Evolutionary conservation across 192 early-diverging fungal genomes (phyloP).

Genomic region (Umbelopsis sp.): DNA sequence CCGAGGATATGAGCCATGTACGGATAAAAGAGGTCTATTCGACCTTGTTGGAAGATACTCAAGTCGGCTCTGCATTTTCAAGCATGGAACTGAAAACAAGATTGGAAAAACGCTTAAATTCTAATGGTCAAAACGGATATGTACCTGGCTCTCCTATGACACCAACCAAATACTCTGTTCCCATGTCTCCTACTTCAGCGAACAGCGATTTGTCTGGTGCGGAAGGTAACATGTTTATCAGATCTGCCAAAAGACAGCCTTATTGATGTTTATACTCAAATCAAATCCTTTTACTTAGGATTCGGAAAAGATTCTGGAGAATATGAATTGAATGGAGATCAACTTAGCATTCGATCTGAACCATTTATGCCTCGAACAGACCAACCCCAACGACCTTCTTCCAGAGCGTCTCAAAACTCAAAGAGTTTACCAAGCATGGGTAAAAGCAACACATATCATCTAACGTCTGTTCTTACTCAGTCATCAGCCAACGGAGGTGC

Average conservation of each 20-base stretch:
- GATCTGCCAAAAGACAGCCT: too few relatives aligned
- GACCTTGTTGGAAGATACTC: slow-evolving; percentile 53
- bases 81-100: slow-evolving; percentile 51
- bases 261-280: background rate
- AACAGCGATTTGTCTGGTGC: background rate
- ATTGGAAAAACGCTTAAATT: slow-evolving; percentile 32
- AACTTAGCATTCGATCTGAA: slow-evolving; percentile 6
- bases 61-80: slow-evolving; percentile 51
- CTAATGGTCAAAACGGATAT: slow-evolving; percentile 26
- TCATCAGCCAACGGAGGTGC: slow-evolving; percentile 21
- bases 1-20: slow-evolving; percentile 56
- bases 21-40: slow-evolving; percentile 53
- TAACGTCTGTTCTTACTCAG: slow-evolving; percentile 14
- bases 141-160: background rate
- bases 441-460: slow-evolving; percentile 7
- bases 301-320: background rate
- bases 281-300: background rate
- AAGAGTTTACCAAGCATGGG: background rate
- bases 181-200: background rate
- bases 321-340: background rate
- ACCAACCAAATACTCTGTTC: slow-evolving; percentile 9
- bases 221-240: background rate
- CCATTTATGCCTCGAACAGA: background rate
- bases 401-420: background rate
- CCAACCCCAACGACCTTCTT: slow-evolving; percentile 3